phyloP scores from a whole-genome alignment of 2,329 filamentous ascomycete genomes.

The Claviceps quebecensis region DNA sequence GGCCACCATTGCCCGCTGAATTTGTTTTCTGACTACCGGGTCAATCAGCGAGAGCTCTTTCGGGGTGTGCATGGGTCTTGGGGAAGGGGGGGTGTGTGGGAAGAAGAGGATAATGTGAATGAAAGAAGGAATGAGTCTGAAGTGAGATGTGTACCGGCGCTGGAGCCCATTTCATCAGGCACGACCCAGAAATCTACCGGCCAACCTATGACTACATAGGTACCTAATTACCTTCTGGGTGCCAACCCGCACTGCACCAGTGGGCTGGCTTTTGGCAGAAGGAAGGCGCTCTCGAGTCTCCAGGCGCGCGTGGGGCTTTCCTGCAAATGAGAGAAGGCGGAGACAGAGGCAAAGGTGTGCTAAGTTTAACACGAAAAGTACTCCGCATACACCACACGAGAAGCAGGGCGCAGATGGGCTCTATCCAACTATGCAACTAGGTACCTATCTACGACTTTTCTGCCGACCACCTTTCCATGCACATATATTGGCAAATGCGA shows the following conservation, averaged over 20 bases:
- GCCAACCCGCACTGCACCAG: neutral
- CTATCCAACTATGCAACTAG: neutral
- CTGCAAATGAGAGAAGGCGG: neutral
- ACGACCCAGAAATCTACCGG: neutral
- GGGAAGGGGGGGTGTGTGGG: neutral
- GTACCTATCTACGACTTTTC: neutral
- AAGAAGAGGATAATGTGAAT: conserved; percentile 1
- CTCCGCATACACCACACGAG: neutral
- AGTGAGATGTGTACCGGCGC: neutral
- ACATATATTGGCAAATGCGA: too few relatives aligned
- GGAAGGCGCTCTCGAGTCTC: conserved; percentile 3
- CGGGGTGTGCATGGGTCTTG: conserved; percentile 3
- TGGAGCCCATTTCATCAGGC: neutral
- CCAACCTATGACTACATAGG: neutral
- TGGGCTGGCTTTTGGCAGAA: conserved; percentile 1
- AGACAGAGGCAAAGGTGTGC: neutral
- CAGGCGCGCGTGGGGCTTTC: conserved; percentile 1
- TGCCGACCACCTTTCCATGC: neutral
- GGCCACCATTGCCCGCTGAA: conserved; percentile 8
- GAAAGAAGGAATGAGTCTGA: conserved; percentile 7
- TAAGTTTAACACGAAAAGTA: neutral
- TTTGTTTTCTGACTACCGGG: conserved; percentile 5
- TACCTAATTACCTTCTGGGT: neutral
- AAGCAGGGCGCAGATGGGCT: conserved; percentile 1
- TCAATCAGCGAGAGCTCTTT: conserved; percentile 5